These are phyloP conservation scores for Phyllosticta paracitricarpa DNA, from an alignment of 2,329 filamentous ascomycete species.

Conservation along the genomic window DNA sequence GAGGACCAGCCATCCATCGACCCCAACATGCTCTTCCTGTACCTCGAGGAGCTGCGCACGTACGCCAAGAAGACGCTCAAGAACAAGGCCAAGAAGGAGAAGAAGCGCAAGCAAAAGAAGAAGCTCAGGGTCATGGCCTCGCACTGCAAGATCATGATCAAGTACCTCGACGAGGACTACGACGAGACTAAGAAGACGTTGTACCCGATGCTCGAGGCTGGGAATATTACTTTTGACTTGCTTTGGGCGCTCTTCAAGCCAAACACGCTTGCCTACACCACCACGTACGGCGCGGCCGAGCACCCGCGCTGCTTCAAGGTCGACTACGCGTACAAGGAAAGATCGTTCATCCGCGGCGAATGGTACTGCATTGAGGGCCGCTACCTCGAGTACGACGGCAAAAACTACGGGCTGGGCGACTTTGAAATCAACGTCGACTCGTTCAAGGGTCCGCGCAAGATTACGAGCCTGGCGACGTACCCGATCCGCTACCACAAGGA, in stretches of 20 bases:
- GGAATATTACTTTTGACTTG: constrained; percentile 79
- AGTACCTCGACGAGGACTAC: constrained; percentile 76
- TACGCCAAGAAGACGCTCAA: constrained; percentile 55
- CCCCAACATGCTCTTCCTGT: constrained; percentile 44
- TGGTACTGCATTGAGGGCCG: constrained; percentile 68
- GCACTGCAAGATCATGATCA: constrained; percentile 62
- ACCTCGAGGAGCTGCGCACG: constrained; percentile 65
- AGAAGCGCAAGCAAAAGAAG: constrained; percentile 52
- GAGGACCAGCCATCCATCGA: constrained; percentile 61
- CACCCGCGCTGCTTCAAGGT: constrained; percentile 77
- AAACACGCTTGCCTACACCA: constrained; percentile 65
- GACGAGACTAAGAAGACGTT: constrained; percentile 67
- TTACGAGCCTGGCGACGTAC: constrained; percentile 66
- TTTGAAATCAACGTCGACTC: constrained; percentile 58
- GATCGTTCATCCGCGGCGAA: constrained; percentile 58
- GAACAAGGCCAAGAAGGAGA: constrained; percentile 44
- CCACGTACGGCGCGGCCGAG: constrained; percentile 65
- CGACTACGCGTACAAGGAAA: constrained; percentile 62
- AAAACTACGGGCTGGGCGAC: constrained; percentile 67
- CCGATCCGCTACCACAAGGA: constrained; percentile 74
- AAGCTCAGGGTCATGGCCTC: constrained; percentile 48
- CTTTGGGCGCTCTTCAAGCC: constrained; percentile 87
- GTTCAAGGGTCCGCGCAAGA: constrained; percentile 76
- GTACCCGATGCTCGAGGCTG: constrained; percentile 68
- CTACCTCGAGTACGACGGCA: constrained; percentile 84